These are phyloP conservation scores for Epichloe glyceriae DNA, from an alignment of 2,329 filamentous ascomycete genomes.

Conservation along the genomic window DNA sequence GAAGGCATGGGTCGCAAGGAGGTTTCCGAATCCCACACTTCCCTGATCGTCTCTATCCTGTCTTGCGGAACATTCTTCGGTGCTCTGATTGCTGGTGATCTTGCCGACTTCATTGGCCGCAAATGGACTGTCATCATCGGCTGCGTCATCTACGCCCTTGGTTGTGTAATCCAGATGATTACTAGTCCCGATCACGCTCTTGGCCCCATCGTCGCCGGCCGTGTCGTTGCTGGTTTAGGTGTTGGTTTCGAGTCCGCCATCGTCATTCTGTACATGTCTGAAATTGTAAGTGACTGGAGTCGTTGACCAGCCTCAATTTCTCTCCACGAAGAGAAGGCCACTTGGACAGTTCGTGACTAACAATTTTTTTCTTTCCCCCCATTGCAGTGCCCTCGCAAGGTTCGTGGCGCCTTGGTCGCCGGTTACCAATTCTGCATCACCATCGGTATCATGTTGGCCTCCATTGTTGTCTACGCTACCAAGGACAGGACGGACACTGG, in stretches of 20 bases:
- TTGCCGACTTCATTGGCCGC: slow-evolving; percentile 63
- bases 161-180: slow-evolving; percentile 54
- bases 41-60: slow-evolving; percentile 60
- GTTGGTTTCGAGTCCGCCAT: slow-evolving; percentile 72
- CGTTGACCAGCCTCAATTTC: neutral
- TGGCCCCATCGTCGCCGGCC: slow-evolving; percentile 55
- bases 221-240: slow-evolving; percentile 63
- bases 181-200: slow-evolving; percentile 34
- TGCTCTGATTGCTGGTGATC: slow-evolving; percentile 62
- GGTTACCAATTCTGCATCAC: slow-evolving; percentile 79
- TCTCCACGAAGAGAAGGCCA: neutral
- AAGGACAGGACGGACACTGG: slow-evolving; percentile 47
- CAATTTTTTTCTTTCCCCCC: neutral
- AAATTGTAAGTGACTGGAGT: slow-evolving; percentile 41
- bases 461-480: slow-evolving; percentile 61
- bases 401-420: slow-evolving; percentile 65
- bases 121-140: slow-evolving; percentile 59
- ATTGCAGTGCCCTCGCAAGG: slow-evolving; percentile 46
- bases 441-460: slow-evolving; percentile 62
- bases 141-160: slow-evolving; percentile 57
- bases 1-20: slow-evolving; percentile 24
- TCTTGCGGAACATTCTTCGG: slow-evolving; percentile 70
- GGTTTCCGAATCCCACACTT: slow-evolving; percentile 31
- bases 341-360: neutral
- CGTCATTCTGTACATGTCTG: slow-evolving; percentile 79